phyloP scores from a whole-genome alignment of 2,329 filamentous ascomycete species.

The Colletotrichum sp. region DNA sequence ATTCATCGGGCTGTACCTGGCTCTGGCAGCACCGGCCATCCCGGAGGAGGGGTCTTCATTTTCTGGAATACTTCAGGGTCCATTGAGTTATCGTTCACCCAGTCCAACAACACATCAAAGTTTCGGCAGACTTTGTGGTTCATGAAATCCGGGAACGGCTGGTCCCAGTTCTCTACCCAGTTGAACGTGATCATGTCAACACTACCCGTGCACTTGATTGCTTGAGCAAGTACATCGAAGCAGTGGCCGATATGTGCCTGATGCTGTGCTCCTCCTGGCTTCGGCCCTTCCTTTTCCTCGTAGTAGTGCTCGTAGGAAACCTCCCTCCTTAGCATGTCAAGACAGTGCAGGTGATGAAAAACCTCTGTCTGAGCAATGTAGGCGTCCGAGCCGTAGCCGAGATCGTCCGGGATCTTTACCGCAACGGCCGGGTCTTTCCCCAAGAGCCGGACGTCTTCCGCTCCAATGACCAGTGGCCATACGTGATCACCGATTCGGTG shows the following conservation, averaged over 20 bases:
- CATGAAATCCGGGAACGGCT: conserved; percentile 35
- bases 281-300: neutral
- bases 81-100: conserved; percentile 19
- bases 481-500: conserved; percentile 3
- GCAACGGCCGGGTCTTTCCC: conserved; percentile 32
- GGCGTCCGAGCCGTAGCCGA: conserved; percentile 32
- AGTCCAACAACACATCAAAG: conserved; percentile 25
- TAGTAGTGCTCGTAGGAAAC: conserved; percentile 8
- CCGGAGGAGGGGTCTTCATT: neutral
- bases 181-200: conserved; percentile 35
- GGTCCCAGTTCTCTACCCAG: conserved; percentile 33
- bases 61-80: neutral
- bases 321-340: conserved; percentile 34
- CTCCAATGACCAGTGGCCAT: neutral
- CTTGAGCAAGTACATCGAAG: conserved; percentile 31
- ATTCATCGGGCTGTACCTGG: neutral
- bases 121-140: conserved; percentile 35
- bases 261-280: neutral
- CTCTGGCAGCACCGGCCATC: neutral
- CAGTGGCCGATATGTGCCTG: conserved; percentile 35
- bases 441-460: conserved; percentile 9
- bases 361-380: conserved; percentile 39
- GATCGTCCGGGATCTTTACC: conserved; percentile 30
- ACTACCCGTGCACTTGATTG: conserved; percentile 34
- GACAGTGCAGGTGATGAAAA: conserved; percentile 43